These are phyloP conservation scores for Trypanosoma scelopori DNA, from an alignment of 208 protist species.

Conservation along the genomic window DNA sequence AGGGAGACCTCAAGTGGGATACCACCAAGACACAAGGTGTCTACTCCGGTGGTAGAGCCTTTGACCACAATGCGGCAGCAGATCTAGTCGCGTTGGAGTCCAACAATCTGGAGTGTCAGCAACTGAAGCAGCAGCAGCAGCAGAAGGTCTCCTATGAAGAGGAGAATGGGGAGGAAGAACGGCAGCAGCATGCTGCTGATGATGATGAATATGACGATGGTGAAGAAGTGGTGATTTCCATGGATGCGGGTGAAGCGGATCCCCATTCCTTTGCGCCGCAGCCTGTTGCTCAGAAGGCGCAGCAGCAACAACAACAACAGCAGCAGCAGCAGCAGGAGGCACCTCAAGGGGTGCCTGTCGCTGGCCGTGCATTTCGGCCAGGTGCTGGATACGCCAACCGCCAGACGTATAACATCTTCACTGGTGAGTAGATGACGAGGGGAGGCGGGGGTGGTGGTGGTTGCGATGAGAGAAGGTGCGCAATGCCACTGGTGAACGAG, in stretches of 20 bases:
- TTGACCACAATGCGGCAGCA: constrained; percentile 54
- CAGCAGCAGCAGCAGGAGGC: neutral
- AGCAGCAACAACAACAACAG: neutral
- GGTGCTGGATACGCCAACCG: constrained; percentile 76
- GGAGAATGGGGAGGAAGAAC: too few relatives aligned
- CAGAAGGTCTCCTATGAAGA: too few relatives aligned
- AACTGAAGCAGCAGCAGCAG: constrained; percentile 22
- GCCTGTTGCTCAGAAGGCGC: constrained; percentile 5
- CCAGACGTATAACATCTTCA: constrained; percentile 89
- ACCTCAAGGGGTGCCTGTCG: constrained; percentile 19
- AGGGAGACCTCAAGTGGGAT: constrained; percentile 81
- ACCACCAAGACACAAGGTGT: constrained; percentile 72
- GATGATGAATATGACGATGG: too few relatives aligned
- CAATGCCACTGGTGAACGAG: too few relatives aligned
- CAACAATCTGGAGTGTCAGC: constrained; percentile 17
- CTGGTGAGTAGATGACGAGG: constrained; percentile 43
- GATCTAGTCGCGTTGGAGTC: neutral
- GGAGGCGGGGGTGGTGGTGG: neutral
- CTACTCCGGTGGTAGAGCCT: constrained; percentile 68
- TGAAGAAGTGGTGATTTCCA: constrained; percentile 21
- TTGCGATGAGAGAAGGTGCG: too few relatives aligned
- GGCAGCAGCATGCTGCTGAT: too few relatives aligned
- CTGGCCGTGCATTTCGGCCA: constrained; percentile 57
- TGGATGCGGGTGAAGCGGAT: constrained; percentile 9
- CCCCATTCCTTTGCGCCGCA: neutral